Base-by-base conservation (phyloP, 345 rosid species). In the Salix purpurea region DNA sequence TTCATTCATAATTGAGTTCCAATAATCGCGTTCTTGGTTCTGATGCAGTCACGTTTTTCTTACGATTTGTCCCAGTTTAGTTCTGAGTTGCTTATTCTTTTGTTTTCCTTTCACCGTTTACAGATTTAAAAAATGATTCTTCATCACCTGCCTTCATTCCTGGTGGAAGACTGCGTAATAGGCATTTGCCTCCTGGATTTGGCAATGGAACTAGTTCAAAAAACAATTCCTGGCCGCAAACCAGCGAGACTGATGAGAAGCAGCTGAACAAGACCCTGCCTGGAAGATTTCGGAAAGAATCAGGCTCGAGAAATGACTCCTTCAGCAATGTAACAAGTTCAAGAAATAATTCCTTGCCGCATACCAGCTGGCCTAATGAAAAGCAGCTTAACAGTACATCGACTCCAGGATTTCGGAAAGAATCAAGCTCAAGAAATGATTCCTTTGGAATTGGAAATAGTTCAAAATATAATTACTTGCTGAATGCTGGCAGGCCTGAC, bases 291-390 rank as follows among this genome's bases (percentile, higher is more conserved):
- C 14, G 0, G 16, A 23, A 40, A 39, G 71, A 13, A 68, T 23
- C 71, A 68, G 71, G 18, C 23, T 68, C 71, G 40, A 40, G 71
- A 68, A 68, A 68, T 68, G 18, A 21, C 23, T 68, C 50, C 8
- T 67, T 6, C 18, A 8, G 24, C 4, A 54, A 54, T 54, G 34
- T 1, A 42, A 37, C n/a, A 0, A 46, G 30, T 14, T 42, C 56
- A 39, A 69, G 6, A 26, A 15, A 70, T 4, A 16, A 42, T 16
- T 44, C 73, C 36, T 46, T 65, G 68, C 39, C 9, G 68, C 21
- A 2, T 30, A 16, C 68, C 39, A 65, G 40, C 68, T 21, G 9
- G 39, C 12, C n/a, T 26, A 6, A 28, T 5, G 30, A 44, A 18
- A 44, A 44, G 50, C 60, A 42, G 36, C 36, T 70, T 7, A 44